Base-by-base conservation (phyloP, 2,329 filamentous ascomycete species). In the Fusarium armeniacum region DNA sequence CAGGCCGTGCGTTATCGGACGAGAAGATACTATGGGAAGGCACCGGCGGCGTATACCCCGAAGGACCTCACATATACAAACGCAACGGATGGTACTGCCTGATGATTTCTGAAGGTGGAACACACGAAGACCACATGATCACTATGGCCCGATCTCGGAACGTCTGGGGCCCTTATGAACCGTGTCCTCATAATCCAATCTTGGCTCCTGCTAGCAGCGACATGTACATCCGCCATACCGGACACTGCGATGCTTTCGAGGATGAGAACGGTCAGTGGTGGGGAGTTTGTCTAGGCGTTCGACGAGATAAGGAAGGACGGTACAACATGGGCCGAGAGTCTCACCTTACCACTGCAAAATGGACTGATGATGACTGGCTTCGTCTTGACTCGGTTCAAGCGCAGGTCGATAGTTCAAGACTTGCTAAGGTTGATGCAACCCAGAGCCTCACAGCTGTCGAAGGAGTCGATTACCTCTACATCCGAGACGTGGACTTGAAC, bases 281-380 rank as follows among this genome's bases (percentile, higher is more conserved):
- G 61, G 61, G 51, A 7, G 61, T 64, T 1, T 56, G 54, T 30
- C 60, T 64, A 6, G 61, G 59, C 5, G 61, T 58, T 5, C 52
- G 61, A 16, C 56, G 52, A 7, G 61, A 64, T 10, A 41, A 40
- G 12, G 32, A 45, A 2, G 61, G 44, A 2, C 15, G 59, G 30
- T 64, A 64, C 12, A 64, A 58, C 3, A 64, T 64, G 61, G 52
- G 61, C 0, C 32, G 61, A 24, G 61, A 64, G 18, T 58, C 61
- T 0, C 53, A 58, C 24, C 60, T 64, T 10, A 64, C 59, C 1
- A 30, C 59, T 5, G 61, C 60, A 6, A 35, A 50, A 0, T 64
- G 61, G 61, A 45, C 44, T 2, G 49, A 51, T 5, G 44, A 50
- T n/a, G 59, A 51, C 32, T 64, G 61, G 61, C 61, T 50, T 26